Evolutionary conservation across 345 rosid genomes (phyloP).

Genomic region (Heritiera fomes): DNA sequence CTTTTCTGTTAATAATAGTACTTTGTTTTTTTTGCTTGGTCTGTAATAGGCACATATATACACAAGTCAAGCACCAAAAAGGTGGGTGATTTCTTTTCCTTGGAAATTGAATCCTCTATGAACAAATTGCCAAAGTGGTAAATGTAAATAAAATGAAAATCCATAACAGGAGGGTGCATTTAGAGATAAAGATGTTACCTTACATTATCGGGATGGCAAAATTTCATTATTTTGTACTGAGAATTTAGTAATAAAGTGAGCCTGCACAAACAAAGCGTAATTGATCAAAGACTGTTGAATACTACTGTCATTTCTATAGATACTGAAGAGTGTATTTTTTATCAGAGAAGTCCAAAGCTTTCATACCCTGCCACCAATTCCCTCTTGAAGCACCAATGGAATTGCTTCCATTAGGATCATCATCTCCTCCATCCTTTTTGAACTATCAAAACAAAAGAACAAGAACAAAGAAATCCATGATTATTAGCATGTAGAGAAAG

Average conservation of each 20-base stretch:
- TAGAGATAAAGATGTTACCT: constrained; percentile 16
- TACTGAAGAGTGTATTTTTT: background rate
- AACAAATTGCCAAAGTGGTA: background rate
- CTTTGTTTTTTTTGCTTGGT: too few relatives aligned
- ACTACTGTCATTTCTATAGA: background rate
- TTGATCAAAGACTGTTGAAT: background rate
- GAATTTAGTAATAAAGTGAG: constrained; percentile 54
- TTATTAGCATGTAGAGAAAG: too few relatives aligned
- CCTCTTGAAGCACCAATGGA: constrained; percentile 75
- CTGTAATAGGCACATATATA: too few relatives aligned
- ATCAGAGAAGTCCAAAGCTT: background rate
- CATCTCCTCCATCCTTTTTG: constrained; percentile 62
- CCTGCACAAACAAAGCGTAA: constrained; percentile 33
- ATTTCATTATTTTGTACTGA: constrained; percentile 1
- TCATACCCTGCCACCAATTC: constrained; percentile 94
- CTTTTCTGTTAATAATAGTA: too few relatives aligned
- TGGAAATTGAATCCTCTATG: background rate
- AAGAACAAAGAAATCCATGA: background rate
- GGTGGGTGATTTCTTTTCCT: background rate
- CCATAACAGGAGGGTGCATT: background rate
- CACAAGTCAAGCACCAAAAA: too few relatives aligned
- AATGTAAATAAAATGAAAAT: too few relatives aligned
- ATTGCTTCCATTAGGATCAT: constrained; percentile 51
- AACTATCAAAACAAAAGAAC: constrained; percentile 29
- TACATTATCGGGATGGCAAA: background rate